Evolutionary conservation across 208 protist species (phyloP).

Genomic region (Leishmania tropica): DNA sequence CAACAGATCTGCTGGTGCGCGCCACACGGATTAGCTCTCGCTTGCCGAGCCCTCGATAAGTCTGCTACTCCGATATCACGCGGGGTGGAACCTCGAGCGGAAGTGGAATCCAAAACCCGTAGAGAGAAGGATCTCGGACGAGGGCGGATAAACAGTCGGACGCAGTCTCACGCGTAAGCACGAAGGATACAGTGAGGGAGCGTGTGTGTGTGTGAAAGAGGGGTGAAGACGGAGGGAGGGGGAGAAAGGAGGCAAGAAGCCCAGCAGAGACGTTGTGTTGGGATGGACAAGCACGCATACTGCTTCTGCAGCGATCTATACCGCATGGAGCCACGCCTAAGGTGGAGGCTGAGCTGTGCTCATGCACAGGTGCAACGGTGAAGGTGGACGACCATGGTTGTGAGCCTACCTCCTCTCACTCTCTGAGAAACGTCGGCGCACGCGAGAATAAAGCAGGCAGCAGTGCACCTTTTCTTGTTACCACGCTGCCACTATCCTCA

Average conservation of each 20-base stretch:
- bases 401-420: background rate
- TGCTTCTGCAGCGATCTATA: background rate
- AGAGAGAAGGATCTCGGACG: background rate
- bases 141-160: too few species aligned
- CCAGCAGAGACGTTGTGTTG: background rate
- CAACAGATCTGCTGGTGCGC: background rate
- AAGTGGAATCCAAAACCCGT: background rate
- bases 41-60: background rate
- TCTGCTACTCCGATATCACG: background rate
- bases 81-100: background rate
- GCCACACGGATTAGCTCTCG: background rate
- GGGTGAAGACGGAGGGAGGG: background rate
- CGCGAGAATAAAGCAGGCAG: background rate
- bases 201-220: background rate
- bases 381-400: background rate
- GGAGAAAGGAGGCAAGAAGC: background rate
- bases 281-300: background rate
- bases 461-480: background rate
- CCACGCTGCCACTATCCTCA: background rate
- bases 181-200: too few species aligned
- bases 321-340: background rate
- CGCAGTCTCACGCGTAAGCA: too few species aligned
- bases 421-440: background rate
- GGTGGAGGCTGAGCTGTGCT: background rate
- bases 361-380: background rate